These are phyloP conservation scores for Coemansia aciculifera DNA, from an alignment of 192 early-diverging fungal genomes.

Conservation along the genomic window DNA sequence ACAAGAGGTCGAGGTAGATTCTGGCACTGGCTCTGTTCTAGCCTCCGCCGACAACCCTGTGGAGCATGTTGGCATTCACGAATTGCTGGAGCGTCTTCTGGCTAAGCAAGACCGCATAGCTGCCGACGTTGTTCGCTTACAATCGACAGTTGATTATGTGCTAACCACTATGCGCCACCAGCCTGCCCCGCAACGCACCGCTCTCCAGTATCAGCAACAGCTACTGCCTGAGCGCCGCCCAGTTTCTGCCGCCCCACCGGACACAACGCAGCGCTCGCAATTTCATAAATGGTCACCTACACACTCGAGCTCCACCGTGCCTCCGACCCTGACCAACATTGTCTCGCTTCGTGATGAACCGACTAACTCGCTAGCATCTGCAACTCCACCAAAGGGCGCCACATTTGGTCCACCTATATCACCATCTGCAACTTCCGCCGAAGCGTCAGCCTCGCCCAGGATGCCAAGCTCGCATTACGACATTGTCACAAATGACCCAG, in stretches of 20 bases:
- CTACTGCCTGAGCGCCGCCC: not conserved
- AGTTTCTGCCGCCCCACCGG: not conserved
- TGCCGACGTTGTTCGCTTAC: conserved; percentile 42
- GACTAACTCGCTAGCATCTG: not conserved
- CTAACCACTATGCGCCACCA: conserved; percentile 25
- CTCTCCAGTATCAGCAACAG: conserved; percentile 3
- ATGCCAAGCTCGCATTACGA: not conserved
- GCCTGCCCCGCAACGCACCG: conserved; percentile 7
- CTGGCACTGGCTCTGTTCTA: not conserved
- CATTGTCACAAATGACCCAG: not conserved
- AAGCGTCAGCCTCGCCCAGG: conserved; percentile 12
- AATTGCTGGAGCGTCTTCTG: conserved; percentile 34
- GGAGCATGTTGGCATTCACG: conserved; percentile 8
- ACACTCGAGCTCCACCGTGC: conserved; percentile 6
- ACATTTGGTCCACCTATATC: conserved; percentile 1
- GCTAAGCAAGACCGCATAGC: conserved; percentile 41
- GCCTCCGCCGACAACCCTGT: not conserved
- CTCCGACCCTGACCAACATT: conserved; percentile 39
- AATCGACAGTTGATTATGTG: conserved; percentile 29
- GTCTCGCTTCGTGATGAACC: conserved; percentile 14
- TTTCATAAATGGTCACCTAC: not conserved
- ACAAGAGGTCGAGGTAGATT: not conserved
- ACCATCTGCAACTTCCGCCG: not conserved
- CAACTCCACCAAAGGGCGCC: not conserved
- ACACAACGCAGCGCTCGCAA: not conserved